phyloP scores from a whole-genome alignment of 768 basidiomycete genomes.

The Gloeopeniophorella convolvens region DNA sequence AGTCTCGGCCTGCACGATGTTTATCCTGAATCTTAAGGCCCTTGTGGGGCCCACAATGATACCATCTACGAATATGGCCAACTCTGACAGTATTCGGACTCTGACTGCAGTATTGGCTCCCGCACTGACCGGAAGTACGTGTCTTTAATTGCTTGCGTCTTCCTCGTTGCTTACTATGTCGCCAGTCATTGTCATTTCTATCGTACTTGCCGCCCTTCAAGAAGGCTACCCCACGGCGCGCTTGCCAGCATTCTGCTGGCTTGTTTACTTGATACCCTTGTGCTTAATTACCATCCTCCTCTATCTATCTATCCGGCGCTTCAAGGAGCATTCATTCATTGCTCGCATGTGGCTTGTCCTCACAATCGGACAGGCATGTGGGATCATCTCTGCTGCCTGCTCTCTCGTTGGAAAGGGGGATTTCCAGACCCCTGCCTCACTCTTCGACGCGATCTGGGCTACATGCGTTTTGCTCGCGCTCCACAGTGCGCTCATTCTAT shows the following conservation, averaged over 20 bases:
- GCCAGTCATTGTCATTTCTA: slow-evolving; percentile 13
- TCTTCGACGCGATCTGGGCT: slow-evolving; percentile 13
- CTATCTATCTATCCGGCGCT: slow-evolving; percentile 8
- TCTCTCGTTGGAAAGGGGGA: slow-evolving; percentile 16
- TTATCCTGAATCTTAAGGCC: slow-evolving; percentile 12
- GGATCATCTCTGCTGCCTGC: slow-evolving; percentile 3
- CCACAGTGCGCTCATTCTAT: slow-evolving; percentile 9
- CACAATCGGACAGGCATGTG: slow-evolving; percentile 13
- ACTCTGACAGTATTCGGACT: background rate
- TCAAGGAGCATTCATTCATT: slow-evolving; percentile 9
- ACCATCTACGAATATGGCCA: background rate
- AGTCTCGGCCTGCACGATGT: slow-evolving; percentile 13
- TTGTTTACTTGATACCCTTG: slow-evolving; percentile 17
- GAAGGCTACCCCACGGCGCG: slow-evolving; percentile 11
- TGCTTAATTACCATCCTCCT: slow-evolving; percentile 12
- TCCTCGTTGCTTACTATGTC: background rate
- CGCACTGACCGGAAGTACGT: slow-evolving; percentile 7
- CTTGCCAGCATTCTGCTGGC: slow-evolving; percentile 16
- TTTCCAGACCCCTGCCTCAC: slow-evolving; percentile 15
- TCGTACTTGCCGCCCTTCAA: slow-evolving; percentile 11
- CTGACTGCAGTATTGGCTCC: slow-evolving; percentile 10
- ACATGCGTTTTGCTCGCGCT: slow-evolving; percentile 13
- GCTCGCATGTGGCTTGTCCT: slow-evolving; percentile 14
- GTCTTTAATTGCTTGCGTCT: background rate
- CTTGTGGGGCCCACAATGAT: slow-evolving; percentile 15